These are phyloP conservation scores for Picochlorum costavermella DNA, from an alignment of 139 green algal species.

Conservation along the genomic window DNA sequence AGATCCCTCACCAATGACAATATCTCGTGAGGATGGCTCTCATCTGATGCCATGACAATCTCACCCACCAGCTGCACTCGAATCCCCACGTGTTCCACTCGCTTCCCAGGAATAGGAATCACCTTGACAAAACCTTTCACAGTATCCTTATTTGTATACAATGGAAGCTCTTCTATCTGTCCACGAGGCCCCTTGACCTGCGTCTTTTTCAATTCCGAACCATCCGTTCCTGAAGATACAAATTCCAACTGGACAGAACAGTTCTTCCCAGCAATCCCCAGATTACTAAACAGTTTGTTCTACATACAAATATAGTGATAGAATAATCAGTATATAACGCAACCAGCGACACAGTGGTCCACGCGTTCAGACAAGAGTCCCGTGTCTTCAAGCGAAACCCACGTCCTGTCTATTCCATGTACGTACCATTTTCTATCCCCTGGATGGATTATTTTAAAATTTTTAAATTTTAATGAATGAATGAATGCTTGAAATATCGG, in stretches of 20 bases:
- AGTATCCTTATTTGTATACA: conserved; percentile 66
- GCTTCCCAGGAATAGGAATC: conserved; percentile 58
- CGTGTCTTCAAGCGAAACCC: too few species aligned
- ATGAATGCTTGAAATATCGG: too few species aligned
- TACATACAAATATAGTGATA: not conserved
- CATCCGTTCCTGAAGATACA: conserved; percentile 1
- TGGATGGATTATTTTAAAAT: too few species aligned
- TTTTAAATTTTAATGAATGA: too few species aligned
- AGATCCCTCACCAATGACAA: conserved; percentile 76
- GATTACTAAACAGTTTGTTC: conserved; percentile 34
- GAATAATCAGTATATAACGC: too few species aligned
- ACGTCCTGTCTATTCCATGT: too few species aligned
- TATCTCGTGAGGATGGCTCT: conserved; percentile 80
- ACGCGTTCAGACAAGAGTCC: too few species aligned
- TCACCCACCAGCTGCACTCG: conserved; percentile 92
- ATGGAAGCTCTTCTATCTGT: conserved; percentile 56
- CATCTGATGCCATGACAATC: conserved; percentile 88
- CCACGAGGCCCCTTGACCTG: conserved; percentile 27
- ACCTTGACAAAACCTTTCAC: conserved; percentile 61
- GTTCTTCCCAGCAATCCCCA: conserved; percentile 4
- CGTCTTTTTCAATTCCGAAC: conserved; percentile 17
- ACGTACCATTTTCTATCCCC: too few species aligned
- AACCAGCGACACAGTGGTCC: too few species aligned
- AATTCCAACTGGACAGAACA: conserved; percentile 50
- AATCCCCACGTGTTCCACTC: conserved; percentile 90